Conservation (phyloP, 208 protist species). For the Crithidia fasciculata region DNA sequence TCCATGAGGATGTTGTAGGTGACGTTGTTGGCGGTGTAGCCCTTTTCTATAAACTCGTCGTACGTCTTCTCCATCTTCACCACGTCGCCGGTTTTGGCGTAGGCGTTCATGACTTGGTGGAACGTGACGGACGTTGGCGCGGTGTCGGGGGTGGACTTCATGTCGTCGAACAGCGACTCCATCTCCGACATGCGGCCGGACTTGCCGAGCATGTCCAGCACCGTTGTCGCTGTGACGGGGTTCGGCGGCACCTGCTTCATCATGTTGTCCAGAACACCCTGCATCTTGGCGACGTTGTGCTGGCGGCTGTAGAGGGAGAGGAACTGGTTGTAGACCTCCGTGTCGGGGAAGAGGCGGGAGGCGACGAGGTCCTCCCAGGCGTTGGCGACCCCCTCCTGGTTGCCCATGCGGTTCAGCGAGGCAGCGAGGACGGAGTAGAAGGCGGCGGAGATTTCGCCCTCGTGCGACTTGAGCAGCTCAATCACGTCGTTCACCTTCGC, state of each 20-base stretch:
- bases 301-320: conserved; percentile 81
- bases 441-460: conserved; percentile 72
- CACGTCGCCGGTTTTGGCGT: conserved; percentile 86
- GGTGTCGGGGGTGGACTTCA: conserved; percentile 84
- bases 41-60: conserved; percentile 63
- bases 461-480: conserved; percentile 73
- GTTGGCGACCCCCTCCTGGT: conserved; percentile 77
- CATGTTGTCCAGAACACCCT: conserved; percentile 87
- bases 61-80: conserved; percentile 86
- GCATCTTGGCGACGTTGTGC: conserved; percentile 82
- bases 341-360: conserved; percentile 86
- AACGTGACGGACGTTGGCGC: conserved; percentile 88
- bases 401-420: conserved; percentile 80
- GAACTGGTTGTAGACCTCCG: conserved; percentile 90
- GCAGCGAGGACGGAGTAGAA: conserved; percentile 90
- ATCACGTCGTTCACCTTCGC: conserved; percentile 80
- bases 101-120: conserved; percentile 89
- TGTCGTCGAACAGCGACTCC: conserved; percentile 88
- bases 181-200: conserved; percentile 86
- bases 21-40: conserved; percentile 77
- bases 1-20: conserved; percentile 90
- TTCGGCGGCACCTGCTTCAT: conserved; percentile 90
- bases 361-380: conserved; percentile 86
- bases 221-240: conserved; percentile 84
- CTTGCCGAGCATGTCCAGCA: conserved; percentile 89